These are phyloP conservation scores for Balansia obtecta DNA, from an alignment of 2,329 filamentous ascomycete species.

Conservation along the genomic window DNA sequence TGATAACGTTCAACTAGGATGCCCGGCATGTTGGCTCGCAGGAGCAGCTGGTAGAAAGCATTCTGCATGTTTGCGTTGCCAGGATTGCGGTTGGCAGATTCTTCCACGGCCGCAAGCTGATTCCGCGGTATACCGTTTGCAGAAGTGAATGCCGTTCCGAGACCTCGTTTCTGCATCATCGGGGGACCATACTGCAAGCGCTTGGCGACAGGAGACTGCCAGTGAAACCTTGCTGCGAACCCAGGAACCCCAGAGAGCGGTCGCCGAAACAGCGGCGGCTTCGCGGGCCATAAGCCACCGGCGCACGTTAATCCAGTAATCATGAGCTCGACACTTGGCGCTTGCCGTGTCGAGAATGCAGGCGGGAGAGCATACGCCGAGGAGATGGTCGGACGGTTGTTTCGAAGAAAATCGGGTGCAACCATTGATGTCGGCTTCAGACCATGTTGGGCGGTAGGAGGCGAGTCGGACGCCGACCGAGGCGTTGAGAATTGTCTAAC, in stretches of 20 bases:
- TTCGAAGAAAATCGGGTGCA: conserved; percentile 18
- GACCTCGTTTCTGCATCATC: conserved; percentile 16
- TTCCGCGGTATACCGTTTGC: conserved; percentile 42
- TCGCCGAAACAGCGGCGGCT: conserved; percentile 16
- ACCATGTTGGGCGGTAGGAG: conserved; percentile 1
- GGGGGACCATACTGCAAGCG: conserved; percentile 7
- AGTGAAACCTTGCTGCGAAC: conserved; percentile 7
- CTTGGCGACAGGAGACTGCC: conserved; percentile 10
- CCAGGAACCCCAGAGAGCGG: conserved; percentile 12
- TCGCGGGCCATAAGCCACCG: conserved; percentile 19
- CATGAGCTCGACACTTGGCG: conserved; percentile 10
- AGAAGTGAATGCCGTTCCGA: conserved; percentile 23
- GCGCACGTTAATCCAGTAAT: conserved; percentile 15
- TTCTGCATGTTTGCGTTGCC: conserved; percentile 79
- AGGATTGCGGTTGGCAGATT: conserved; percentile 86
- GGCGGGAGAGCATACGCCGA: not conserved
- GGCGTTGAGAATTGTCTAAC: conserved; percentile 4
- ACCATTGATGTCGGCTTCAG: conserved; percentile 9
- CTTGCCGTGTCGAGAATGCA: conserved; percentile 1
- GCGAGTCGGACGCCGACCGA: conserved; percentile 5
- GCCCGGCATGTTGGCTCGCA: conserved; percentile 85
- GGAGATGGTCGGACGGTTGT: conserved; percentile 9
- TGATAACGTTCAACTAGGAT: conserved; percentile 87
- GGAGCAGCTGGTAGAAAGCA: conserved; percentile 82
- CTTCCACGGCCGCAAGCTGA: conserved; percentile 74